Evolutionary conservation across 306 rosid genomes (phyloP), one percentile per base, ranked within the genome.

Genomic region (Boehmeria nivea): DNA sequence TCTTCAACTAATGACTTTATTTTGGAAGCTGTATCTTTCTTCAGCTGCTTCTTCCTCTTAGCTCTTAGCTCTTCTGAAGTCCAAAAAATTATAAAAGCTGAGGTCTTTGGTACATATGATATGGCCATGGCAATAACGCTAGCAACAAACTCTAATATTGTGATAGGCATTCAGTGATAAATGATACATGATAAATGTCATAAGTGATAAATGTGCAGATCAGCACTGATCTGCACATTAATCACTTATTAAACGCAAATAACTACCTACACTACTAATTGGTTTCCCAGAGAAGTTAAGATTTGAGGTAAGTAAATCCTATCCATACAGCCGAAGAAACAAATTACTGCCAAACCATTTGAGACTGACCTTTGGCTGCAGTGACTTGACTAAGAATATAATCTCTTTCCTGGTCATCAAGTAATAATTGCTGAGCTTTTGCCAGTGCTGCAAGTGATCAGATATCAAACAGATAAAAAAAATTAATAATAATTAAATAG

Each of bases 11-110:
- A 55, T 55, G 98, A 87, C 75, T 87, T 87, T 17, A 93, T 75
- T 83, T 93, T 93, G 58, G 93, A 81, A 72, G 99, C 94, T 52
- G 96, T 87, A 76, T 93, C 99, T 64, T 85, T 93, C 87, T 77
- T 87, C 75, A 93, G 67, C 15, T 82, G 94, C 74, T 87, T 93
- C 82, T 87, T 93, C 76, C 99, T 77, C 86, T 87, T 87, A 19
- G 63, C 85, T 77, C 81, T 77, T 55, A 93, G 96, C 78, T 93
- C 99, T n/a, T 93, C 99, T 93, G 96, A 65, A 76, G 43, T 40
- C 54, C 78, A 69, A 28, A 73, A 58, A 31, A 78, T 66, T 8
- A 33, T 13, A 31, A 66, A 51, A 59, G 47, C 37, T 74, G 39
- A 82, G 62, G 56, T 69, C 13, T 57, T 36, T 68, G 55, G 6